A percentile compares a stretch with the other conserved stretches of the same genome.
phyloP scores from a whole-genome alignment of 257 asterid genomes.

The Solanum bulbocastanum region DNA sequence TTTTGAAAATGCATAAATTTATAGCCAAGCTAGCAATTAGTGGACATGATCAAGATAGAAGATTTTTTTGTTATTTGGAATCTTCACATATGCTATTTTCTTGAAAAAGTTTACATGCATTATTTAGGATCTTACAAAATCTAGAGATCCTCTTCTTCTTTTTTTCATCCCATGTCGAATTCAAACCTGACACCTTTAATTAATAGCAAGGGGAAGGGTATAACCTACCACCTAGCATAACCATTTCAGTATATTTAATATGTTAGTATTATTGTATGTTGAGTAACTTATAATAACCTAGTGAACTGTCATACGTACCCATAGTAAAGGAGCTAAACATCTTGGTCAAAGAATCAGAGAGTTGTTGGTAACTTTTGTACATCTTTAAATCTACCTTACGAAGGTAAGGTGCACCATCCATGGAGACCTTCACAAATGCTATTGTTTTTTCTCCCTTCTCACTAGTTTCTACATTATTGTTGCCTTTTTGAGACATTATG shows the following conservation, averaged over 20 bases:
- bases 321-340: conserved; percentile 40
- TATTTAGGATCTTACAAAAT: neutral
- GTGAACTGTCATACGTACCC: conserved; percentile 10
- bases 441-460: conserved; percentile 5
- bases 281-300: neutral
- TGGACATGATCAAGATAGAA: neutral
- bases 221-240: neutral
- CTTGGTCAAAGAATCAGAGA: conserved; percentile 38
- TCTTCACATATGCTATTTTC: neutral
- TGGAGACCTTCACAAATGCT: conserved; percentile 37
- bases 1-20: neutral
- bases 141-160: no score
- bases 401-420: conserved; percentile 50
- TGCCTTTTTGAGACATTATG: conserved; percentile 27
- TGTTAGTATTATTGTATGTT: neutral
- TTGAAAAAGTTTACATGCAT: neutral
- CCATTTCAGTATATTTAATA: neutral
- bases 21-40: neutral
- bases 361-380: conserved; percentile 33
- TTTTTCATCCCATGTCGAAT: no score
- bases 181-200: neutral
- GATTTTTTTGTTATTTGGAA: neutral
- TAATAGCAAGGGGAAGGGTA: no score
- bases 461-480: neutral
- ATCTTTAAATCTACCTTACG: conserved; percentile 44